Base-by-base conservation (phyloP, 805 yeast genomes). In the Yarrowia phangngaensis region DNA sequence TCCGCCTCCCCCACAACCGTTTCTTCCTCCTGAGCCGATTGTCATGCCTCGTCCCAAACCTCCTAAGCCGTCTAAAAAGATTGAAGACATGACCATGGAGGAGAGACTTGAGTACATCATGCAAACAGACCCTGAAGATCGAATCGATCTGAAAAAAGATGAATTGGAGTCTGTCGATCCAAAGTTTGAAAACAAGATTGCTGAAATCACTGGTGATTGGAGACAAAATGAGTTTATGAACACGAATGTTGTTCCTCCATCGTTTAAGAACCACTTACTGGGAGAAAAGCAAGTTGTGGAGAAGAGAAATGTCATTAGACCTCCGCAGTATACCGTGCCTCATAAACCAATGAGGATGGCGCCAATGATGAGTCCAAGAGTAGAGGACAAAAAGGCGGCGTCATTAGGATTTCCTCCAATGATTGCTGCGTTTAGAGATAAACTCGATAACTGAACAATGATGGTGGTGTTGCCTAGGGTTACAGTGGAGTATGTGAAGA, bases 41-140 rank as follows among this genome's bases (percentile, higher is more conserved):
- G 16, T 30, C 15, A 20, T 41, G 28, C 48, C 48, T 20, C 35
- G 35, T 4, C 35, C 35, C 8, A 41, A 29, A 20, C 35, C 48
- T 11, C 28, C 48, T 16, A 41, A 41, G 35, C 48, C 48, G 2
- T 22, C 35, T 6, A 41, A 41, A 28, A 41, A 41, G 35, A 22
- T 41, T n/a, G 48, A 41, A 17, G 48, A 41, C 8, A 41, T 41
- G 48, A 41, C 48, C 14, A 29, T 30, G 35, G 48, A 41, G 6
- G 48, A 41, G 35, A 27, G 48, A 4, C 28, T 41, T 26, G 48
- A 41, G 35, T 41, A 41, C 35, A 41, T 41, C 9, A 29, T 41
- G 48, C 35, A 29, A 22, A 41, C 48, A 4, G 48, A 41, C 17
- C 48, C 48, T n/a, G 48, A 29, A 17, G 48, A 41, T 22, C 48